Base-by-base conservation (phyloP, 805 yeast genomes). In the Saccharomyces paradoxus region DNA sequence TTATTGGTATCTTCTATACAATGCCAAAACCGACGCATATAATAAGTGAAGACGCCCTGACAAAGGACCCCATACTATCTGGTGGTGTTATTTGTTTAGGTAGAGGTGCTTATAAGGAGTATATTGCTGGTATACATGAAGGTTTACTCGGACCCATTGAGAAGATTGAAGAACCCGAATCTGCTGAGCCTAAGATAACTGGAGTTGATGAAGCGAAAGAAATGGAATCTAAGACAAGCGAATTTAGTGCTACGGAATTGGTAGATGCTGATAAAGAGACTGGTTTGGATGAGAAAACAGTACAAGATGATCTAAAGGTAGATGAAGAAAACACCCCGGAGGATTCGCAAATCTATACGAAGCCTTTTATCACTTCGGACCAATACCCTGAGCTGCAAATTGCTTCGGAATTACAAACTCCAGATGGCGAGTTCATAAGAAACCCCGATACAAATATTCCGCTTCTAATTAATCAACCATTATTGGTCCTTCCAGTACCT, bases 81-180 rank as follows among this genome's bases (percentile, higher is more conserved):
- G 97, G 97, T 27, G 99, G 98, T 48, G 85, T 90, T 12, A 79
- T 94, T 22, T 88, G 97, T 67, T 73, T 94, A 27, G 99, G 99
- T 4, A 79, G 99, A 68, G 99, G 99, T 55, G 92, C 97, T 0
- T 94, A 81, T 69, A 92, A 92, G 69, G 99, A 94, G 75, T 94
- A 89, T 67, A 68, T 94, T 52, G 78, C 80, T 48, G 99, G 99
- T 9, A 68, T 94, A 10, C 97, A 94, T 62, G 99, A 94, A 73
- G 99, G 99, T 5, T 77, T 94, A 66, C 71, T 94, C 49, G 99
- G 99, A 0, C 98, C 98, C 1, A 30, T 30, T 10, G 27, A 29
- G 21, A 29, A 29, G 8, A 8, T 8, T 14, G 50, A 48, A 31
- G 24, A 14, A 28, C 24, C 7, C 1, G 21, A 5, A 13, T 6